Evolutionary conservation across 164 flowering plant species (phyloP), one percentile per base, ranked within the genome.

Genomic region (Magnolia sinica): DNA sequence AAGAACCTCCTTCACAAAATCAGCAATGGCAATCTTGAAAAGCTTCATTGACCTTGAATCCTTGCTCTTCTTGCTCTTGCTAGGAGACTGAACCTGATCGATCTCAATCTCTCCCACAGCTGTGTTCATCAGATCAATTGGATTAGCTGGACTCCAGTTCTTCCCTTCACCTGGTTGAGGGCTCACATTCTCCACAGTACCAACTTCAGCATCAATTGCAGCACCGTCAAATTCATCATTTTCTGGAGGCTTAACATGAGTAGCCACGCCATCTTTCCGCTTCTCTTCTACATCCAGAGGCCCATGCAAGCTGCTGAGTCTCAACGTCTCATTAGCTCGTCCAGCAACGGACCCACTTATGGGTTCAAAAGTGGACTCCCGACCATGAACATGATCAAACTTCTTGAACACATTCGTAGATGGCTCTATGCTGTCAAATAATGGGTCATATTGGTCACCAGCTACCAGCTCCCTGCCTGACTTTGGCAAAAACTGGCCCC

Each of bases 1-100:
- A 52, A 96, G 75, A 73, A 94, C 88, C 71, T 96, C 99, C 85
- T 96, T 96, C 16, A 94, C 99, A 88, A 96, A 96, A 82, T 91
- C 83, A 50, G 99, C 97, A 86, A 96, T 81, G 3, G 94, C 85
- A 82, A 82, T 74, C 86, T 86, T 94, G 78, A 94, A 96, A 80
- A 87, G 92, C 83, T 88, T 94, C 90, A 86, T 85, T 70, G 94
- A 90, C 81, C 89, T 84, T 31, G 97, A 88, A 74, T 92, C 97
- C 84, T 90, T 92, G 79, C 83, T 78, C 82, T 87, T 91, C 81
- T 86, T 91, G 78, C 84, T 87, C 85, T 90, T 87, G 73, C 84
- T 89, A 27, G 90, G 55, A n/a, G 88, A 64, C 82, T 85, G 89
- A 69, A 84, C 83, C 82, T 89, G 94, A 86, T 89, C 93, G 81